These are phyloP conservation scores for Boletus sp. DNA, from an alignment of 1,284 basidiomycete genomes.

Conservation along the genomic window DNA sequence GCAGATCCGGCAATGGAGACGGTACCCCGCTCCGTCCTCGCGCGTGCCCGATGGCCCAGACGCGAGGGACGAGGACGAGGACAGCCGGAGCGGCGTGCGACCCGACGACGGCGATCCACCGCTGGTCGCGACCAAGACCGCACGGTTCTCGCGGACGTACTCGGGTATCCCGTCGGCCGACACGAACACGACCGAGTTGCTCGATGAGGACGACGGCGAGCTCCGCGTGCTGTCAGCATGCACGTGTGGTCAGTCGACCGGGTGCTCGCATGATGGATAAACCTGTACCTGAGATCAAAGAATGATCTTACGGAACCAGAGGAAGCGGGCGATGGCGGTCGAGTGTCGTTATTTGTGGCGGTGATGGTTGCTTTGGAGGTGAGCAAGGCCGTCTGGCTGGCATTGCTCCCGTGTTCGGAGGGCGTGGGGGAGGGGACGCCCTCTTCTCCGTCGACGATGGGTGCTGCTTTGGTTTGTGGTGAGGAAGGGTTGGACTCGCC, in stretches of 20 bases:
- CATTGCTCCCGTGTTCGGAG: conserved; percentile 35
- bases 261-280: neutral
- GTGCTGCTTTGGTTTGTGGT: neutral
- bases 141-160: conserved; percentile 37
- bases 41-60: neutral
- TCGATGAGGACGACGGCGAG: conserved; percentile 19
- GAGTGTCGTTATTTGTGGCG: conserved; percentile 9
- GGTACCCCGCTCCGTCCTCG: neutral
- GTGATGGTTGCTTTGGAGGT: conserved; percentile 6
- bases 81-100: conserved; percentile 21
- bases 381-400: conserved; percentile 5
- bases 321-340: conserved; percentile 17
- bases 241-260: neutral
- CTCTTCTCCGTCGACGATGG: conserved; percentile 1
- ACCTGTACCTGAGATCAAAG: conserved; percentile 26
- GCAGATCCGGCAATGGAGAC: conserved; percentile 52
- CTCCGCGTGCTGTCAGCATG: conserved; percentile 14
- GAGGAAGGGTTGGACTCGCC: too few relatives aligned
- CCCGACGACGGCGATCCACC: conserved; percentile 31
- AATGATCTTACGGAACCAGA: conserved; percentile 18
- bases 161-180: conserved; percentile 39
- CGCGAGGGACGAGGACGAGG: conserved; percentile 26
- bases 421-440: conserved; percentile 33
- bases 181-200: conserved; percentile 34
- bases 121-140: conserved; percentile 38